Evolutionary conservation across 129 eudicot genomes (phyloP).

Genomic region (Tagetes erecta): DNA sequence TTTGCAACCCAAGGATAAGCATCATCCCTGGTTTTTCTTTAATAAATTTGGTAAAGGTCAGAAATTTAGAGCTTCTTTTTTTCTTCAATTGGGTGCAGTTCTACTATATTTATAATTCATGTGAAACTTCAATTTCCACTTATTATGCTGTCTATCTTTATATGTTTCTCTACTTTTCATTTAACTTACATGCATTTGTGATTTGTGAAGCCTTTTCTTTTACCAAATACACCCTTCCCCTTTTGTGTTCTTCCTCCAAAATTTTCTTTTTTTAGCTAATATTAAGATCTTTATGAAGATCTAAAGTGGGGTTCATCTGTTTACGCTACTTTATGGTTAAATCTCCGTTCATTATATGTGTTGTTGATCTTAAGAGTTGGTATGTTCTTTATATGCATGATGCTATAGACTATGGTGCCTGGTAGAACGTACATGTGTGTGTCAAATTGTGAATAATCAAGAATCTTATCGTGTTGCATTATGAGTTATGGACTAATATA

Average conservation of each 20-base stretch:
- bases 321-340: slow-evolving; percentile 9
- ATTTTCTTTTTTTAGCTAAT: slow-evolving; percentile 23
- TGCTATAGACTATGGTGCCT: slow-evolving; percentile 2
- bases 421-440: slow-evolving; percentile 25
- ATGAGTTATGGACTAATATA: slow-evolving; percentile 33
- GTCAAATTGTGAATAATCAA: slow-evolving; percentile 38
- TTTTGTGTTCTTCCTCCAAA: slow-evolving; percentile 29
- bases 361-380: not conserved
- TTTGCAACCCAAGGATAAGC: slow-evolving; percentile 27
- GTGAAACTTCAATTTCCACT: slow-evolving; percentile 23
- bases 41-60: slow-evolving; percentile 39
- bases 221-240: slow-evolving; percentile 20
- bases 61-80: slow-evolving; percentile 27
- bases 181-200: slow-evolving; percentile 34
- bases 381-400: not conserved
- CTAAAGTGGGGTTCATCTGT: slow-evolving; percentile 34
- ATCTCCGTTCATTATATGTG: slow-evolving; percentile 11
- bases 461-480: slow-evolving; percentile 31
- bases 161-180: not conserved
- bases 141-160: not conserved
- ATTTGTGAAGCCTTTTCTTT: slow-evolving; percentile 17
- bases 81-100: slow-evolving; percentile 34
- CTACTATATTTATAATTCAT: slow-evolving; percentile 30
- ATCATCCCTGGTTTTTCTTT: slow-evolving; percentile 22
- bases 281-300: slow-evolving; percentile 28